Conservation (phyloP, 495 filamentous ascomycete genomes). For the Aspergillus leporis region DNA sequence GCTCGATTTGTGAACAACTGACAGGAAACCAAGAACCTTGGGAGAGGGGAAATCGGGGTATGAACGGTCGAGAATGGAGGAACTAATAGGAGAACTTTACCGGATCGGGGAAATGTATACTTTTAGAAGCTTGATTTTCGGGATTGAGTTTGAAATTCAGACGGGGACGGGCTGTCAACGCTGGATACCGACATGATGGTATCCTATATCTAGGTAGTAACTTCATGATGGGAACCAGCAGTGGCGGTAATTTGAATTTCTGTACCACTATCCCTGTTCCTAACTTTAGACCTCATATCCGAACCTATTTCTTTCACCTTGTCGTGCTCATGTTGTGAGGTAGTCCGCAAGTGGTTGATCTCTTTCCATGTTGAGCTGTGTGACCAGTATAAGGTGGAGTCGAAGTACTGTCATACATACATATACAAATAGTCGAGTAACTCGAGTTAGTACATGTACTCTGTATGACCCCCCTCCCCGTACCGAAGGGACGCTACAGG, state of each 20-base stretch:
- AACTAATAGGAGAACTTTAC: neutral
- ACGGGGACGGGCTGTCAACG: neutral
- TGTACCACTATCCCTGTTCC: slow-evolving; percentile 3
- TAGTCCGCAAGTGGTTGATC: neutral
- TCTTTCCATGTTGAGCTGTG: neutral
- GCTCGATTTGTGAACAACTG: neutral
- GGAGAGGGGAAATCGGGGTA: neutral
- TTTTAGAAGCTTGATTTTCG: neutral
- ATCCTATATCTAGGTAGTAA: neutral
- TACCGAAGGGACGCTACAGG: neutral
- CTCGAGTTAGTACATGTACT: neutral
- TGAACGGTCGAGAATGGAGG: neutral
- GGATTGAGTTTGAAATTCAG: neutral
- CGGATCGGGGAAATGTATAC: neutral
- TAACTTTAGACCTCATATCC: neutral
- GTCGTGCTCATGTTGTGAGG: neutral
- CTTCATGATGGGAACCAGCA: neutral
- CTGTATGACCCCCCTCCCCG: neutral
- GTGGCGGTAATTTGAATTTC: neutral
- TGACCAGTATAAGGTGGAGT: neutral
- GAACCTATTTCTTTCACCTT: neutral
- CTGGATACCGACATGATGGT: neutral
- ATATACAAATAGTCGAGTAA: neutral
- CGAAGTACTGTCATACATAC: neutral
- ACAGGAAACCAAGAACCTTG: neutral